Evolutionary conservation across 2,329 filamentous ascomycete genomes (phyloP).

Genomic region (Pseudopithomyces maydicus): DNA sequence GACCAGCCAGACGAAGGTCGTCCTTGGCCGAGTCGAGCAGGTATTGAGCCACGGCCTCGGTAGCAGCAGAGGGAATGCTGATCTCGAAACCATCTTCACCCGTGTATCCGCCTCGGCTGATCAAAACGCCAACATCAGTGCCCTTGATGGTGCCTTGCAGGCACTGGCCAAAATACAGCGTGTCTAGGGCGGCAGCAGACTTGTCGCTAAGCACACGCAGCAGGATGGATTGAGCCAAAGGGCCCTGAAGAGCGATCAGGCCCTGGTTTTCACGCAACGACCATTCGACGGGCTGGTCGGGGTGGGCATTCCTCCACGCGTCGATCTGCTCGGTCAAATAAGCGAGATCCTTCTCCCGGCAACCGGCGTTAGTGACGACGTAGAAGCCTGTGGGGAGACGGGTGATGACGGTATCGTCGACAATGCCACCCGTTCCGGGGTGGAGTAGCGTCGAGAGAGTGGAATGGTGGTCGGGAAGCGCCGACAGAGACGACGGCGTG

Average conservation of each 20-base stretch:
- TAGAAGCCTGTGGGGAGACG: constrained; percentile 73
- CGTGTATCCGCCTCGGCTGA: constrained; percentile 92
- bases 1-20: constrained; percentile 78
- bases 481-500: constrained; percentile 74
- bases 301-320: constrained; percentile 47
- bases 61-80: constrained; percentile 73
- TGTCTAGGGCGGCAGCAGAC: constrained; percentile 49
- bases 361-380: constrained; percentile 93
- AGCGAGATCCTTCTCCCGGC: constrained; percentile 82
- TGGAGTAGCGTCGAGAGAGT: constrained; percentile 86
- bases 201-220: constrained; percentile 62
- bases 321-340: constrained; percentile 76
- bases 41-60: constrained; percentile 69
- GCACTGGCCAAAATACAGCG: constrained; percentile 82
- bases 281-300: constrained; percentile 63
- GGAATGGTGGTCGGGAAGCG: constrained; percentile 70
- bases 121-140: constrained; percentile 64
- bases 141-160: constrained; percentile 67
- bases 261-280: constrained; percentile 73
- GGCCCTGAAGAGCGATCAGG: constrained; percentile 88
- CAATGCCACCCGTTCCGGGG: constrained; percentile 77
- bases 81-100: constrained; percentile 99
- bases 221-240: constrained; percentile 73
- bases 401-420: constrained; percentile 93
- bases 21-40: constrained; percentile 68